phyloP scores from a whole-genome alignment of 495 filamentous ascomycete genomes.

The Hypoxylon subgilvum region DNA sequence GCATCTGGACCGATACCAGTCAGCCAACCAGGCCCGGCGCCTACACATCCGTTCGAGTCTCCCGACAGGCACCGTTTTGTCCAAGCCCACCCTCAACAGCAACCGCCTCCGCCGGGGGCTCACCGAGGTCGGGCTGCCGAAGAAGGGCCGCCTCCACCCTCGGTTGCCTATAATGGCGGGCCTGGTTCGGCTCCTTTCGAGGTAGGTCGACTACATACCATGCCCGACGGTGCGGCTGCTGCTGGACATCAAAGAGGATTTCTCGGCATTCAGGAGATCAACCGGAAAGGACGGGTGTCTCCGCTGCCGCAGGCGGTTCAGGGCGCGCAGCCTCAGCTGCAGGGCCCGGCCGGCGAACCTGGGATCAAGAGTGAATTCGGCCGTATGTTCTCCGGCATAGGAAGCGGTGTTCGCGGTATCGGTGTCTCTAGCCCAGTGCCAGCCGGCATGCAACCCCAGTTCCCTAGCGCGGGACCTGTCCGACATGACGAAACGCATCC shows the following conservation, averaged over 20 bases:
- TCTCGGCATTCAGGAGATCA: slow-evolving; percentile 67
- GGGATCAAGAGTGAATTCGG: slow-evolving; percentile 91
- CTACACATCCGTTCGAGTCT: slow-evolving; percentile 55
- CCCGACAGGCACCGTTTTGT: slow-evolving; percentile 54
- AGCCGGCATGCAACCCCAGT: slow-evolving; percentile 53
- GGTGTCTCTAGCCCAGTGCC: slow-evolving; percentile 56
- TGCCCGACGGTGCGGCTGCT: slow-evolving; percentile 65
- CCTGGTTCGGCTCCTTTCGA: slow-evolving; percentile 47
- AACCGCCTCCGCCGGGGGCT: slow-evolving; percentile 35
- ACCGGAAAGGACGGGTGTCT: slow-evolving; percentile 69
- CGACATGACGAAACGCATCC: slow-evolving; percentile 57
- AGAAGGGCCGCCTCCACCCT: slow-evolving; percentile 49
- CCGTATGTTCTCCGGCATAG: slow-evolving; percentile 88
- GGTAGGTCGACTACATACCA: slow-evolving; percentile 48
- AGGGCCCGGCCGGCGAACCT: slow-evolving; percentile 76
- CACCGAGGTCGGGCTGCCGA: slow-evolving; percentile 43
- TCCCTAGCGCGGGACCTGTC: slow-evolving; percentile 43
- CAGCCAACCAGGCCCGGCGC: slow-evolving; percentile 45
- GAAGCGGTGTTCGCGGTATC: slow-evolving; percentile 77
- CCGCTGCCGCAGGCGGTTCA: slow-evolving; percentile 91
- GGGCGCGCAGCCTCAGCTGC: slow-evolving; percentile 79
- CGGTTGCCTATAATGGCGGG: slow-evolving; percentile 49
- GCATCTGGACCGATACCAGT: slow-evolving; percentile 48
- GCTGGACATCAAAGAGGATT: slow-evolving; percentile 54
- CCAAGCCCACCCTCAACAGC: slow-evolving; percentile 48